Conservation (phyloP, 1,139 yeast species). For the Pichia sp. region DNA sequence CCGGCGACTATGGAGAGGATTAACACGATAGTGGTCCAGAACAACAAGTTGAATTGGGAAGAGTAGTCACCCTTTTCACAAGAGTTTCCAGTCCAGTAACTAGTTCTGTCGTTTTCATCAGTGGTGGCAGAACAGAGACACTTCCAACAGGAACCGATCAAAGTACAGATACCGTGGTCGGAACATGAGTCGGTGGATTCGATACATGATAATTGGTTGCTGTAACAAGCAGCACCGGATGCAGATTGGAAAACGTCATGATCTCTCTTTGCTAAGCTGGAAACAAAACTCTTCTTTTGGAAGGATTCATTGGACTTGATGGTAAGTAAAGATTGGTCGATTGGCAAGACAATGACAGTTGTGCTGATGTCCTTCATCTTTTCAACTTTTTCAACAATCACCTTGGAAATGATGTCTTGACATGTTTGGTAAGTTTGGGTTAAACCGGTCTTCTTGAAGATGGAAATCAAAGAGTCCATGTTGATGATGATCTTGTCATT, state of each 20-base stretch:
- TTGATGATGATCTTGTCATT: slow-evolving; percentile 33
- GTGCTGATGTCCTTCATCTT: slow-evolving; percentile 25
- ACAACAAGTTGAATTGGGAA: slow-evolving; percentile 60
- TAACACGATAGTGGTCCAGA: slow-evolving; percentile 61
- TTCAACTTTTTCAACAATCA: slow-evolving; percentile 27
- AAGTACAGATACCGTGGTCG: slow-evolving; percentile 60
- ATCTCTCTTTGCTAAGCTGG: slow-evolving; percentile 2
- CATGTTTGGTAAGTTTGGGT: slow-evolving; percentile 43
- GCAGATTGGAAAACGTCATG: neutral
- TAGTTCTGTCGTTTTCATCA: slow-evolving; percentile 42
- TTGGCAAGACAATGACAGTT: slow-evolving; percentile 36
- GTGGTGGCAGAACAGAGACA: slow-evolving; percentile 58
- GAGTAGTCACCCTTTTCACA: slow-evolving; percentile 68
- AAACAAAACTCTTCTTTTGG: slow-evolving; percentile 1
- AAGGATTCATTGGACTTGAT: slow-evolving; percentile 16
- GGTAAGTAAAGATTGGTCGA: slow-evolving; percentile 25
- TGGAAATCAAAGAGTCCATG: slow-evolving; percentile 41
- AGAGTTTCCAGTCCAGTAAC: slow-evolving; percentile 64
- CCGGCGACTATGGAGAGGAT: slow-evolving; percentile 49
- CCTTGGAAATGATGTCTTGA: slow-evolving; percentile 36
- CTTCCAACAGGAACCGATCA: slow-evolving; percentile 47
- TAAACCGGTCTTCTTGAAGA: slow-evolving; percentile 43
- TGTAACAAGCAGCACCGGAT: slow-evolving; percentile 34
- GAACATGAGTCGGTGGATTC: slow-evolving; percentile 55
- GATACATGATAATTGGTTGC: slow-evolving; percentile 52